phyloP scores from a whole-genome alignment of 805 yeast genomes.

The Kodamaea sagamina region DNA sequence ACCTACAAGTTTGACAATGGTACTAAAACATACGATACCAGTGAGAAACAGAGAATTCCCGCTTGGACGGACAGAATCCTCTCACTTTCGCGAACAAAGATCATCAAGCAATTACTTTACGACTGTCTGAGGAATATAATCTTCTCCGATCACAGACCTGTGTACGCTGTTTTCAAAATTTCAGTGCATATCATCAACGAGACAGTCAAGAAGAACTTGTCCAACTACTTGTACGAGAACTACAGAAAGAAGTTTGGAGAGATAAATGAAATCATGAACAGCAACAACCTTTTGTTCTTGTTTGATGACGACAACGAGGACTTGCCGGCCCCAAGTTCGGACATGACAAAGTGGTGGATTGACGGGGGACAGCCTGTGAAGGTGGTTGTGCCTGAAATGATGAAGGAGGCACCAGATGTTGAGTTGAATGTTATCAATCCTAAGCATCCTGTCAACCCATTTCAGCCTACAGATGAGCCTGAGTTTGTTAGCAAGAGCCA shows the following conservation, averaged over 20 bases:
- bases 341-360: constrained; percentile 87
- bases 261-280: constrained; percentile 37
- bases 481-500: constrained; percentile 46
- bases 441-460: constrained; percentile 69
- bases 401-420: constrained; percentile 23
- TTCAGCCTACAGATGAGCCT: constrained; percentile 51
- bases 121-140: constrained; percentile 55
- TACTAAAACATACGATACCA: constrained; percentile 75
- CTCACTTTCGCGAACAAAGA: constrained; percentile 55
- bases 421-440: constrained; percentile 61
- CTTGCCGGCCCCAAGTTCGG: constrained; percentile 89
- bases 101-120: constrained; percentile 61
- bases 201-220: constrained; percentile 52
- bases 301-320: constrained; percentile 37
- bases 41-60: constrained; percentile 91
- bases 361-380: constrained; percentile 75
- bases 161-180: constrained; percentile 68
- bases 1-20: constrained; percentile 93
- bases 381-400: constrained; percentile 53
- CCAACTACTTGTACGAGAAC: constrained; percentile 58
- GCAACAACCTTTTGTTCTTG: constrained; percentile 26
- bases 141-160: constrained; percentile 92
- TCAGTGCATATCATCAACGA: constrained; percentile 68
- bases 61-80: constrained; percentile 95
- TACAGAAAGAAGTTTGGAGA: constrained; percentile 49